Base-by-base conservation (phyloP, 495 filamentous ascomycete species). In the Lasiosphaeria ovina region DNA sequence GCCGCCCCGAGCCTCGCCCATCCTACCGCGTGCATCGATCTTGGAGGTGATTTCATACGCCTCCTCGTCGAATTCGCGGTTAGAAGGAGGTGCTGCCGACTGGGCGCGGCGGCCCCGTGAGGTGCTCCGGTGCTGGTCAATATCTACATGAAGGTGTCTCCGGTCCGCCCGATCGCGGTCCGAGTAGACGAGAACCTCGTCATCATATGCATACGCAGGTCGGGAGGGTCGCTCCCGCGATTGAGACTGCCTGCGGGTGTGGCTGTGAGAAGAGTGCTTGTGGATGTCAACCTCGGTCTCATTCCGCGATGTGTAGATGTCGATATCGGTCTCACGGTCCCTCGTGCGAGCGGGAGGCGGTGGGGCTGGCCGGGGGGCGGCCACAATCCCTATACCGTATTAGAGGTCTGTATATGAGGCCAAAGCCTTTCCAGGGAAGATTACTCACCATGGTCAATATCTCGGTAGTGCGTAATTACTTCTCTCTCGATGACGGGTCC, bases 401-500 rank as follows among this genome's bases (percentile, higher is more conserved):
- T 58, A 72, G 55, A 16, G 14, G 11, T 8, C 8, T 51, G 5
- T 16, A 56, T 17, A 6, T 52, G 32, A 11, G 6, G 6, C 45
- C 24, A 35, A 73, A 11, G 2, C 24, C 24, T 34, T 11, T 56
- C 5, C 2, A 16, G 38, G 12, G 36, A 32, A 10, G 53, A 14
- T 42, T 32, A 56, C 74, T 72, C 79, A 89, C 91, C 92, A 75
- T 96, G 91, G 70, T 97, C 89, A 67, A 96, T 89, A 65, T 93
- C 88, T 31, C 88, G 82, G 68, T 94, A 92, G 71, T 92, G 90
- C 2, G 89, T 91, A 59, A 92, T 89, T 49, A 94, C 82, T 67
- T 95, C 89, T 61, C 91, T 85, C 67, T 89, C 86, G 63, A 93
- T 89, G 4, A 84, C 82, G 4, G 89, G 88, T 17, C 83, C 85